These are phyloP conservation scores for Colletotrichum tabaci DNA, from an alignment of 2,329 filamentous ascomycete genomes.

Conservation along the genomic window DNA sequence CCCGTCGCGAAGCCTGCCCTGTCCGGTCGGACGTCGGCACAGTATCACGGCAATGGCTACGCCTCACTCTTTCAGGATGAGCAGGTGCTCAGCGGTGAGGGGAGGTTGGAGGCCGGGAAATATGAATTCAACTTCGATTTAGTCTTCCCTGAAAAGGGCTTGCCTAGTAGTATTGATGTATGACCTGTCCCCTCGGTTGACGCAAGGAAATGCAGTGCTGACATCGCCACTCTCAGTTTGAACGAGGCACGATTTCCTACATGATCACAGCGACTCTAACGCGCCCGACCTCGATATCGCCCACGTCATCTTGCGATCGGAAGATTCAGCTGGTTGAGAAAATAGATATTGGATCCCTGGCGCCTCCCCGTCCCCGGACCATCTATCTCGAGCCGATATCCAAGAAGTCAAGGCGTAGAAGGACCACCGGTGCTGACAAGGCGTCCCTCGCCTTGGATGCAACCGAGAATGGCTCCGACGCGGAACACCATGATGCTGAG, in stretches of 20 bases:
- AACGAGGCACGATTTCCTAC: constrained; percentile 93
- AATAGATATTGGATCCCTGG: constrained; percentile 85
- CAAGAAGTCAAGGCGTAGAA: constrained; percentile 76
- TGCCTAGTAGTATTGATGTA: constrained; percentile 97
- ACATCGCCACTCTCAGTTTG: constrained; percentile 75
- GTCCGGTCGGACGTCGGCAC: constrained; percentile 55
- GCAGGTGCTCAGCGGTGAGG: constrained; percentile 83
- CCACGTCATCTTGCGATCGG: constrained; percentile 84
- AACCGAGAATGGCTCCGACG: constrained; percentile 53
- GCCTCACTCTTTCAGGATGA: constrained; percentile 89
- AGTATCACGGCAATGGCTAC: constrained; percentile 82
- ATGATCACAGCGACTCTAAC: constrained; percentile 92
- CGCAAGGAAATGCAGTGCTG: constrained; percentile 19
- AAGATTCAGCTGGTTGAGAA: constrained; percentile 85
- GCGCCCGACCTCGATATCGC: constrained; percentile 86
- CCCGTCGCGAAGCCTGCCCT: constrained; percentile 60
- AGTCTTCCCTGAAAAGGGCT: constrained; percentile 75
- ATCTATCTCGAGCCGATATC: constrained; percentile 91
- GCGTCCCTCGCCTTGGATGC: constrained; percentile 61
- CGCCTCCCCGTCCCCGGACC: constrained; percentile 81
- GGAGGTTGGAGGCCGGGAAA: constrained; percentile 79
- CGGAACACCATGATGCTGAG: constrained; percentile 44
- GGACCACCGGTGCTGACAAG: constrained; percentile 62
- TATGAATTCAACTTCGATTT: constrained; percentile 87
- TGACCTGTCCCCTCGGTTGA: constrained; percentile 54